These are phyloP conservation scores for Beauveria sp. DNA, from an alignment of 2,329 filamentous ascomycete genomes.

Conservation along the genomic window DNA sequence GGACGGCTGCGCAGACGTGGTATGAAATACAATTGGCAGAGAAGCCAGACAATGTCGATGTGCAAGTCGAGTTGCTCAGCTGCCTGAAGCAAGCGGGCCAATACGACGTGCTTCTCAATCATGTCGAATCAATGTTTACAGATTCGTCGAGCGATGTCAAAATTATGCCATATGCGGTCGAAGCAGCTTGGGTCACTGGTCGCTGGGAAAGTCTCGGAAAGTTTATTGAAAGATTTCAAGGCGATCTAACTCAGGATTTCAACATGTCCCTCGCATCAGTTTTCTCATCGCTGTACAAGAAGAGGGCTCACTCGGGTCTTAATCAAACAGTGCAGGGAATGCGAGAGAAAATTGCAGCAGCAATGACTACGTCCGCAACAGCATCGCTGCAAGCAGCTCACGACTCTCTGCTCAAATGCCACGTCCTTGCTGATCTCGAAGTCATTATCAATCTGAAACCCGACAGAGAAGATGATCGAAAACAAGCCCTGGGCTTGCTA, in stretches of 20 bases:
- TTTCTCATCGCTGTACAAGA: conserved; percentile 52
- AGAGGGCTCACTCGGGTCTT: conserved; percentile 44
- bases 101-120: conserved; percentile 79
- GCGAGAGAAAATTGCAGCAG: conserved; percentile 61
- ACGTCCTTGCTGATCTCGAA: conserved; percentile 82
- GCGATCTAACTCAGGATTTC: conserved; percentile 54
- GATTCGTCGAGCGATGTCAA: conserved; percentile 45
- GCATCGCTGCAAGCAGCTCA: conserved; percentile 78
- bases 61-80: conserved; percentile 75
- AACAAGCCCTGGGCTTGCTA: conserved; percentile 33
- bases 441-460: conserved; percentile 51
- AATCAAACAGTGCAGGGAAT: conserved; percentile 51
- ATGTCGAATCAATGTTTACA: conserved; percentile 68
- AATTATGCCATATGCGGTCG: conserved; percentile 75
- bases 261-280: conserved; percentile 66
- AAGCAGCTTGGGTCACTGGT: conserved; percentile 85
- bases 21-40: conserved; percentile 86
- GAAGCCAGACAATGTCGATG: conserved; percentile 65
- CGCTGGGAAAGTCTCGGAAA: conserved; percentile 70
- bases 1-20: conserved; percentile 95
- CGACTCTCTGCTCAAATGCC: conserved; percentile 75
- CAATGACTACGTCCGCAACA: conserved; percentile 69
- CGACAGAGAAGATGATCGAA: conserved; percentile 32
- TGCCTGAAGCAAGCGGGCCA: conserved; percentile 95
- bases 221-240: conserved; percentile 51